Percentiles rank a stretch among this genome's conserved stretches.
Conservation (phyloP, 495 filamentous ascomycete species). For the Symbiotaphrina buchneri region DNA sequence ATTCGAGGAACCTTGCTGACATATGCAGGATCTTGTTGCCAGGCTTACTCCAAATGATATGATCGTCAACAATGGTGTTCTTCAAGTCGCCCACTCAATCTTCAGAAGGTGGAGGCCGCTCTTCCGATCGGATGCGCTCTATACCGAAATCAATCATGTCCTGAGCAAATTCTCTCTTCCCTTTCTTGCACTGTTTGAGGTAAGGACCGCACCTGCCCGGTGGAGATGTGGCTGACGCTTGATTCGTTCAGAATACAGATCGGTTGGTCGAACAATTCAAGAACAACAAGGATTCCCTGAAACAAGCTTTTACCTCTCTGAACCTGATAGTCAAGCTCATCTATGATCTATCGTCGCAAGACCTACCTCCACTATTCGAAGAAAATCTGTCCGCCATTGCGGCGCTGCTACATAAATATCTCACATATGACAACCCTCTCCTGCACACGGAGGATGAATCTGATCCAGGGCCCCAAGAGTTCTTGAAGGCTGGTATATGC, state of each 20-base stretch:
- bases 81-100: slow-evolving; percentile 94
- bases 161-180: slow-evolving; percentile 58
- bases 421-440: slow-evolving; percentile 66
- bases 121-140: slow-evolving; percentile 76
- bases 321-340: slow-evolving; percentile 76
- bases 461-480: slow-evolving; percentile 66
- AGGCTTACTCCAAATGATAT: slow-evolving; percentile 58
- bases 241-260: slow-evolving; percentile 39
- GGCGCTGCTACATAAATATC: slow-evolving; percentile 69
- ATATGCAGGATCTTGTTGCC: slow-evolving; percentile 56
- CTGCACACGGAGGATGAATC: slow-evolving; percentile 67
- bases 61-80: slow-evolving; percentile 70
- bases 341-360: slow-evolving; percentile 90
- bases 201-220: slow-evolving; percentile 13
- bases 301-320: slow-evolving; percentile 56
- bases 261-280: slow-evolving; percentile 51
- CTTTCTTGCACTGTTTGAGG: slow-evolving; percentile 57
- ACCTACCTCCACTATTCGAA: slow-evolving; percentile 84
- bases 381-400: slow-evolving; percentile 58
- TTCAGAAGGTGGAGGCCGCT: slow-evolving; percentile 91
- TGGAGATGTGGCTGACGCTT: not conserved
- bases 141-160: slow-evolving; percentile 87
- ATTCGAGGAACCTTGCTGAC: not conserved
- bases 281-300: slow-evolving; percentile 45
- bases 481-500: slow-evolving; percentile 78